These are phyloP conservation scores for Penicillium manginii DNA, from an alignment of 495 filamentous ascomycete species.

Conservation along the genomic window DNA sequence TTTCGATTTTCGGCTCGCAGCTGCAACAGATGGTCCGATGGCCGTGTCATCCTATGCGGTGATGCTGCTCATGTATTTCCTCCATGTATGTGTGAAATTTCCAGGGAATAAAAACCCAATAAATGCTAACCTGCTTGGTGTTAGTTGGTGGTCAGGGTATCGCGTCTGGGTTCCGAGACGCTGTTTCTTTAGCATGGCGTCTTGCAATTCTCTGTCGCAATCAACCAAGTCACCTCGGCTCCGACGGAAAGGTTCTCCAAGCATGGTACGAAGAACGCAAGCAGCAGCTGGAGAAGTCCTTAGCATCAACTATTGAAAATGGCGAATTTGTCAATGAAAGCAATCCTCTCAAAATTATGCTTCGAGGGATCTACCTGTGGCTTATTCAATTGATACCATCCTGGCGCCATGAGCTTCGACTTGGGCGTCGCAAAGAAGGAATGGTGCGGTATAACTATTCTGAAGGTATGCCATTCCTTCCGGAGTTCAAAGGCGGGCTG, in stretches of 20 bases:
- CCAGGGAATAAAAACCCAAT: neutral
- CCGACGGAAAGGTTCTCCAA: conserved; percentile 26
- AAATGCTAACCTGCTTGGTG: neutral
- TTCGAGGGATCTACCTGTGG: conserved; percentile 38
- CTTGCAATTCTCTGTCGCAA: conserved; percentile 39
- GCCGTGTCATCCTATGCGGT: conserved; percentile 49
- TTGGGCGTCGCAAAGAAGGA: conserved; percentile 32
- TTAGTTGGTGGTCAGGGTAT: conserved; percentile 56
- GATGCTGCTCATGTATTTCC: conserved; percentile 62
- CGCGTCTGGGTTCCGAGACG: conserved; percentile 46
- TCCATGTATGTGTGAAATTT: conserved; percentile 38
- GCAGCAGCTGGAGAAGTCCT: conserved; percentile 40
- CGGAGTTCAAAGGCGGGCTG: conserved; percentile 28
- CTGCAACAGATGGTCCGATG: conserved; percentile 54
- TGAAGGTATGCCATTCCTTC: conserved; percentile 38
- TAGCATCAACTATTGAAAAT: conserved; percentile 39
- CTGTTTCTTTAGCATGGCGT: conserved; percentile 48
- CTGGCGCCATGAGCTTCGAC: conserved; percentile 32
- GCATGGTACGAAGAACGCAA: conserved; percentile 44
- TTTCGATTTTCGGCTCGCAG: conserved; percentile 49
- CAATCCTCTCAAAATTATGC: conserved; percentile 30
- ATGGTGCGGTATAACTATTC: conserved; percentile 31
- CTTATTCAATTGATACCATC: conserved; percentile 32
- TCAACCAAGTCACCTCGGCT: neutral
- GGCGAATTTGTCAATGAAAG: conserved; percentile 35